These are phyloP conservation scores for Trichosporon sp. DNA, from an alignment of 1,284 basidiomycete species.

Conservation along the genomic window DNA sequence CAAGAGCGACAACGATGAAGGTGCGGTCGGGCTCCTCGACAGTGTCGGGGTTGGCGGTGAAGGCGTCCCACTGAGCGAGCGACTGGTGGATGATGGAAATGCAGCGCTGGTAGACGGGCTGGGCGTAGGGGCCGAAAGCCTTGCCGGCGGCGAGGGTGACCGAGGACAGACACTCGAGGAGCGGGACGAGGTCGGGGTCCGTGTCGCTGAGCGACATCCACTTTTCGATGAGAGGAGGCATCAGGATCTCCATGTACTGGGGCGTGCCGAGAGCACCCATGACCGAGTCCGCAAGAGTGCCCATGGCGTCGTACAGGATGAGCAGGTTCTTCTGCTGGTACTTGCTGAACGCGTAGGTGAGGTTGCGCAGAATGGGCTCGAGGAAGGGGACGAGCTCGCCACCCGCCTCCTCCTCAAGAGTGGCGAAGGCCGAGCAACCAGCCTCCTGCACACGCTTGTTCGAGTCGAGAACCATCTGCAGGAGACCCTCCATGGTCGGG, in stretches of 20 bases:
- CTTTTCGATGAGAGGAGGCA: slow-evolving; percentile 86
- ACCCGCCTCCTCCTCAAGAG: slow-evolving; percentile 95
- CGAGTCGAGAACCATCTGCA: slow-evolving; percentile 96
- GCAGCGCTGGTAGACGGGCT: slow-evolving; percentile 90
- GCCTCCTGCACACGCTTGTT: slow-evolving; percentile 99
- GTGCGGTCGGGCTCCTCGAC: slow-evolving; percentile 89
- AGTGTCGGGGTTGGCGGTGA: slow-evolving; percentile 59
- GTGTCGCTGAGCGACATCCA: slow-evolving; percentile 87
- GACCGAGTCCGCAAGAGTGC: slow-evolving; percentile 94
- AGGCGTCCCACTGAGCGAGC: slow-evolving; percentile 67
- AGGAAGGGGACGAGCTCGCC: slow-evolving; percentile 83
- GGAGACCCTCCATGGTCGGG: slow-evolving; percentile 93
- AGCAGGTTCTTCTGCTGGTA: slow-evolving; percentile 99
- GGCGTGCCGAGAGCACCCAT: slow-evolving; percentile 79
- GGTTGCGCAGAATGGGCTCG: slow-evolving; percentile 87
- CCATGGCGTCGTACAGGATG: slow-evolving; percentile 96
- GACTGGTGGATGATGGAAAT: slow-evolving; percentile 75
- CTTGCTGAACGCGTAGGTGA: slow-evolving; percentile 93
- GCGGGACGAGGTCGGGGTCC: slow-evolving; percentile 87
- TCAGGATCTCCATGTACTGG: slow-evolving; percentile 84
- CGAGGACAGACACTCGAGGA: slow-evolving; percentile 95
- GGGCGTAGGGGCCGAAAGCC: slow-evolving; percentile 84
- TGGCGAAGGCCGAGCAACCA: slow-evolving; percentile 97
- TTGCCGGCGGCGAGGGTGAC: slow-evolving; percentile 93
- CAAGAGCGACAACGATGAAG: slow-evolving; percentile 92